Base-by-base conservation (phyloP, 176 grass and related monocot species). In the Bromus sterilis region DNA sequence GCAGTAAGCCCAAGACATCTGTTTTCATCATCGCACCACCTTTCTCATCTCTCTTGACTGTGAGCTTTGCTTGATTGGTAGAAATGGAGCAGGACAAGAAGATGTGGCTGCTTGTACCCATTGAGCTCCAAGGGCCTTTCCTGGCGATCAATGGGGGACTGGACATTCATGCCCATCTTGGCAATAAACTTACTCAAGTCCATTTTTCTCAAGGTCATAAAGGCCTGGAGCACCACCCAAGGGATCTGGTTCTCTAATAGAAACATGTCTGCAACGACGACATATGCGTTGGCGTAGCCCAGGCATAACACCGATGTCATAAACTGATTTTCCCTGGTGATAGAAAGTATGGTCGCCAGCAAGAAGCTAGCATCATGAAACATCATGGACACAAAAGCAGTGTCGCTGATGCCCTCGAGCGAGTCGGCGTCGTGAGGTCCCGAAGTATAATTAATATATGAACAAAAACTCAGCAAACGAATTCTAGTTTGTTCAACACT, bases 191-290 rank as follows among this genome's bases (percentile, higher is more conserved):
- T 0, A 9, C 12, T 6, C 16, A 79, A 11, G 25, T 7, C 3
- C 9, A 44, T 15, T 2, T 2, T 1, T 12, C 3, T 80, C 3
- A 68, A 29, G 2, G 3, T 10, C 79, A 57, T 31, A 33, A 81
- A 23, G 2, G 20, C 12, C 2, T 42, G 0, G 14, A 81, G 34
- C 14, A 71, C 79, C 7, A 31, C 1, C 79, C 79, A 71, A 1
- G 79, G 79, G 35, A 81, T 20, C 23, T 71, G 79, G 48, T 71
- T 81, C 66, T 81, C 79, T 0, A 71, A 14, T 32, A 58, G n/a
- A 24, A 81, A 42, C 2, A 71, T 41, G 14, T 81, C 66, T 36
- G 13, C 25, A 1, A 12, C 0, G n/a, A 77, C 29, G 2, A 63
- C 12, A 32, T 1, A 0, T 63, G 5, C 25, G 56, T 24, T 63